These are phyloP conservation scores for Teunomyces barrocoloradensis DNA, from an alignment of 805 yeast genomes.

Conservation along the genomic window DNA sequence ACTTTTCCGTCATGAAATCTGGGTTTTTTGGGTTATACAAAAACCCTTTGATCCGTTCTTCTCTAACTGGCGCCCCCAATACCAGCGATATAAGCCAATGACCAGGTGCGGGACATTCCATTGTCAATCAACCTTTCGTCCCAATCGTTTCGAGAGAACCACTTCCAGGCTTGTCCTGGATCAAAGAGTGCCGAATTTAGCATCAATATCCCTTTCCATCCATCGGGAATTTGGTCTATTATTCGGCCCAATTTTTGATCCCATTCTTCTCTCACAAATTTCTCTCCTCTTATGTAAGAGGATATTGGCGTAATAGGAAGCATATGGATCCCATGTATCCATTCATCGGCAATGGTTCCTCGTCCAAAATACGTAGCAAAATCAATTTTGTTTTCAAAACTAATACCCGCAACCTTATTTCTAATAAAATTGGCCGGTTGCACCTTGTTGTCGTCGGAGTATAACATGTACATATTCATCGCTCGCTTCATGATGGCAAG, in stretches of 20 bases:
- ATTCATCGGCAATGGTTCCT: constrained; percentile 54
- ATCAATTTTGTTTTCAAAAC: constrained; percentile 70
- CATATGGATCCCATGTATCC: constrained; percentile 78
- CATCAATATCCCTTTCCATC: constrained; percentile 73
- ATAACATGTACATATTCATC: constrained; percentile 55
- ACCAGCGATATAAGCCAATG: constrained; percentile 70
- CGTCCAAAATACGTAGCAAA: constrained; percentile 75
- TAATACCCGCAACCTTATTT: constrained; percentile 71
- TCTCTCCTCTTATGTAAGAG: constrained; percentile 52
- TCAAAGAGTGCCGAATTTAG: constrained; percentile 73
- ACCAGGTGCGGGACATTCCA: constrained; percentile 89
- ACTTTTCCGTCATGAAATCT: neutral
- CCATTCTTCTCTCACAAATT: constrained; percentile 66
- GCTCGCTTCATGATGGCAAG: constrained; percentile 56
- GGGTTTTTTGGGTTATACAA: no score
- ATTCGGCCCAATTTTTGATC: constrained; percentile 44
- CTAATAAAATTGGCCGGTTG: constrained; percentile 55
- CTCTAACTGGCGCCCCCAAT: constrained; percentile 25
- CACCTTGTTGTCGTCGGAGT: constrained; percentile 49
- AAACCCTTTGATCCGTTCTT: neutral
- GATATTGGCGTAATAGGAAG: constrained; percentile 70
- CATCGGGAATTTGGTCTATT: constrained; percentile 52
- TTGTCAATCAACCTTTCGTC: constrained; percentile 59
- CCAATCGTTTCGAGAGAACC: constrained; percentile 52
- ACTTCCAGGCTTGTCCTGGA: constrained; percentile 49